Evolutionary conservation across 768 basidiomycete genomes (phyloP).

Genomic region (Naganishia onofrii): DNA sequence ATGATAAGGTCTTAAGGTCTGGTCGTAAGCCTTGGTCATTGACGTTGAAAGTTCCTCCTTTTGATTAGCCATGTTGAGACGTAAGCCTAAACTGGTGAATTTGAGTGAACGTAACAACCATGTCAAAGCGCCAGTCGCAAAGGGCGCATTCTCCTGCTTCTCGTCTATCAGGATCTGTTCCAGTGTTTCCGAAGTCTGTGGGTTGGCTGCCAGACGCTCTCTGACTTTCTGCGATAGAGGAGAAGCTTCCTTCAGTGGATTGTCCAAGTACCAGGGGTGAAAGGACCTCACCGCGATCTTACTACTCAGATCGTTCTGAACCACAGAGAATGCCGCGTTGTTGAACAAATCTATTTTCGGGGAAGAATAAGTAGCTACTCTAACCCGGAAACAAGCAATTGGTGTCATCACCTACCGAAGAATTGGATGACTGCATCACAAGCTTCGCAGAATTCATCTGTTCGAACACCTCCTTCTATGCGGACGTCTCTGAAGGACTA

Average conservation of each 20-base stretch:
- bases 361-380: neutral
- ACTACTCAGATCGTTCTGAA: conserved; percentile 80
- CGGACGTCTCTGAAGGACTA: conserved; percentile 91
- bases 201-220: conserved; percentile 67
- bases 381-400: neutral
- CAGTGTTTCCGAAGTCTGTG: conserved; percentile 68
- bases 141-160: conserved; percentile 75
- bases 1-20: conserved; percentile 79
- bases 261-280: neutral
- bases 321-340: conserved; percentile 74
- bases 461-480: conserved; percentile 83
- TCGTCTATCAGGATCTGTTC: conserved; percentile 81
- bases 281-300: conserved; percentile 63
- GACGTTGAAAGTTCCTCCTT: conserved; percentile 66
- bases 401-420: conserved; percentile 58
- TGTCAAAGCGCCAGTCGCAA: conserved; percentile 83
- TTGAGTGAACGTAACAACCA: conserved; percentile 70
- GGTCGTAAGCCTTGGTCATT: conserved; percentile 77
- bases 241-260: neutral
- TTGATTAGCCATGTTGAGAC: conserved; percentile 66
- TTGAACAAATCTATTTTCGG: conserved; percentile 63
- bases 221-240: conserved; percentile 67
- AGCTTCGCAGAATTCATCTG: conserved; percentile 81
- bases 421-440: conserved; percentile 80
- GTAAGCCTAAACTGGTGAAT: conserved; percentile 73